phyloP scores from a whole-genome alignment of 2,329 filamentous ascomycete species.

The Phaeosphaeriaceae sp. region DNA sequence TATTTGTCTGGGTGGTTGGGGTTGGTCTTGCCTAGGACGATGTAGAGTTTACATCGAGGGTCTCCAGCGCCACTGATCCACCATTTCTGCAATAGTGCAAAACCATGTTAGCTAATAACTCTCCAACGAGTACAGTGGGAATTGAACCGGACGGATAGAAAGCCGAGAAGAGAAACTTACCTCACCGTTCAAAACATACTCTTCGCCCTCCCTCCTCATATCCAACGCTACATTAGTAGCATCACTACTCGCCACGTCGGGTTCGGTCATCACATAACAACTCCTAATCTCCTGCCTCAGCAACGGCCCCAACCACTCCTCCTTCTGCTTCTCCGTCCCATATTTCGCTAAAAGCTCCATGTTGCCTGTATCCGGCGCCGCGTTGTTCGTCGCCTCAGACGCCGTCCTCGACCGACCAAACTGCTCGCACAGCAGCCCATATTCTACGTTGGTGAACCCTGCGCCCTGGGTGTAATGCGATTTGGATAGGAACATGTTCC shows the following conservation, averaged over 20 bases:
- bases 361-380: constrained; percentile 88
- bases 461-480: constrained; percentile 92
- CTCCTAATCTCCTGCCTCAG: constrained; percentile 83
- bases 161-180: constrained; percentile 54
- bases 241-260: constrained; percentile 82
- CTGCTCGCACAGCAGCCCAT: constrained; percentile 95
- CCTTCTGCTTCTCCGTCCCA: constrained; percentile 82
- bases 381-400: constrained; percentile 75
- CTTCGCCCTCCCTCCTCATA: constrained; percentile 80
- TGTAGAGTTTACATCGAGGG: constrained; percentile 85
- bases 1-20: constrained; percentile 75
- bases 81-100: constrained; percentile 74
- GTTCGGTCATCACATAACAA: constrained; percentile 92
- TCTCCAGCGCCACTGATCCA: constrained; percentile 96
- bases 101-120: constrained; percentile 57
- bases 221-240: constrained; percentile 86
- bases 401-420: constrained; percentile 82
- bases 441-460: constrained; percentile 91
- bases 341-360: constrained; percentile 94
- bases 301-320: constrained; percentile 78
- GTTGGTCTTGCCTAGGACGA: constrained; percentile 93
- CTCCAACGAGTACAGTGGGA: too few relatives aligned
- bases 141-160: too few relatives aligned
- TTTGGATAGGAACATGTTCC: constrained; percentile 96
- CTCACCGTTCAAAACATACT: constrained; percentile 86